Evolutionary conservation across 1,284 basidiomycete species (phyloP).

Genomic region (Cryptococcus wingfieldii): DNA sequence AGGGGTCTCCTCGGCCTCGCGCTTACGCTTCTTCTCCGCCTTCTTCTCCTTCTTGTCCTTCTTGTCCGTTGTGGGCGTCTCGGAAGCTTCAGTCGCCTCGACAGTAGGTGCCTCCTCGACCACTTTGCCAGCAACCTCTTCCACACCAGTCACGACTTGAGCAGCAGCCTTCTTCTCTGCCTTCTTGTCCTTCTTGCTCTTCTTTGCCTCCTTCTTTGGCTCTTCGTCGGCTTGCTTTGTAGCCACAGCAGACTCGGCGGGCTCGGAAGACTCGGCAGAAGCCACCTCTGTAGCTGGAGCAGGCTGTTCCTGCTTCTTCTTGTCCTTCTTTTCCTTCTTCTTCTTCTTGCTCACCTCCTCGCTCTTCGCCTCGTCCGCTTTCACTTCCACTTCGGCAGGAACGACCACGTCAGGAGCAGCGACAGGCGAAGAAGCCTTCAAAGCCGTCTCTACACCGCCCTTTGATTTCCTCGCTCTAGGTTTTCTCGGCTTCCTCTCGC

Average conservation of each 20-base stretch:
- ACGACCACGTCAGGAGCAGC: neutral
- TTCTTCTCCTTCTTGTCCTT: conserved; percentile 12
- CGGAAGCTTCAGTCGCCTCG: neutral
- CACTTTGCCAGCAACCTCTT: neutral
- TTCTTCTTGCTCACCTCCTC: conserved; percentile 12
- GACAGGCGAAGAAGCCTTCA: neutral
- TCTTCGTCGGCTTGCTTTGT: neutral
- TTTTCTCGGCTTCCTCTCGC: neutral
- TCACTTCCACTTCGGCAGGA: neutral
- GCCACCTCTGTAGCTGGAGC: neutral
- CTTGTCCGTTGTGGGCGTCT: neutral
- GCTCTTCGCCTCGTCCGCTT: conserved; percentile 11
- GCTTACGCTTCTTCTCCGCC: conserved; percentile 15
- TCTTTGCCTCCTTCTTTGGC: neutral
- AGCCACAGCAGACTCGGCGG: conserved; percentile 1
- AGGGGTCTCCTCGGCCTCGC: neutral
- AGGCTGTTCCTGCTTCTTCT: neutral
- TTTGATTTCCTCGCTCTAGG: neutral
- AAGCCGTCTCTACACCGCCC: neutral
- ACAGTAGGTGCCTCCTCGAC: neutral
- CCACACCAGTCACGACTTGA: neutral
- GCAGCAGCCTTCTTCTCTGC: neutral
- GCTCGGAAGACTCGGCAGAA: neutral
- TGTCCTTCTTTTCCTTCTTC: conserved; percentile 11
- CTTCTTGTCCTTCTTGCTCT: conserved; percentile 14